Conservation (phyloP, 352 stramenopile species). For the Plasmopara muralis region DNA sequence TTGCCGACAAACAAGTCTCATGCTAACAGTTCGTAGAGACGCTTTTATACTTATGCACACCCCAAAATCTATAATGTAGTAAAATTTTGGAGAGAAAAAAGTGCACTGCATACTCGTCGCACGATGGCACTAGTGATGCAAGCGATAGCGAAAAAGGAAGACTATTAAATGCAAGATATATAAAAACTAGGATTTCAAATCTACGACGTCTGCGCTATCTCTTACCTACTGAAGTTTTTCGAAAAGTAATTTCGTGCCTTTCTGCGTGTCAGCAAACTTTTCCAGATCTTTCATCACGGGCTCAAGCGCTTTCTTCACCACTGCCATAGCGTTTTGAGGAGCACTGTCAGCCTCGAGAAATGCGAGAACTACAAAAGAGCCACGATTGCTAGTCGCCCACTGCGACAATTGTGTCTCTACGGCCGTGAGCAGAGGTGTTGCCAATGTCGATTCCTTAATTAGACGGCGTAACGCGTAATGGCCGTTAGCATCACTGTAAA, state of each 20-base stretch:
- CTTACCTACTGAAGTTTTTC: conserved; percentile 66
- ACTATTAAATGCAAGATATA: background rate
- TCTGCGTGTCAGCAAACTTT: conserved; percentile 53
- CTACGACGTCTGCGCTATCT: background rate
- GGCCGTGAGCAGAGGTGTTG: conserved; percentile 44
- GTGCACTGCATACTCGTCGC: no score
- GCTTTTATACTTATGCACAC: no score
- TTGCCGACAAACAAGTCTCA: no score
- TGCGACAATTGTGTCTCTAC: conserved; percentile 34
- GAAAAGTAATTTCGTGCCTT: conserved; percentile 77
- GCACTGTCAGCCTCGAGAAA: conserved; percentile 70
- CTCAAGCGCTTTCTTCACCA: conserved; percentile 62
- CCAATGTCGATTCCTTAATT: conserved; percentile 66
- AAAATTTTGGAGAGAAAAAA: no score
- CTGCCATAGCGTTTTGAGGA: conserved; percentile 36
- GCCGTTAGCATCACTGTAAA: conserved; percentile 66
- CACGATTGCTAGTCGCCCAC: conserved; percentile 70
- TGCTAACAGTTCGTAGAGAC: no score
- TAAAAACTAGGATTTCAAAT: background rate
- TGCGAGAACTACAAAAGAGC: conserved; percentile 76
- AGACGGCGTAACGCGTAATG: conserved; percentile 68
- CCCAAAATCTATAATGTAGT: no score
- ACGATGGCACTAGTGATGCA: no score
- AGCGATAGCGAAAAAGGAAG: background rate
- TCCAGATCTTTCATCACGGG: conserved; percentile 44